These are phyloP conservation scores for Kodamaea anthophila DNA, from an alignment of 1,139 yeast genomes.

Conservation along the genomic window DNA sequence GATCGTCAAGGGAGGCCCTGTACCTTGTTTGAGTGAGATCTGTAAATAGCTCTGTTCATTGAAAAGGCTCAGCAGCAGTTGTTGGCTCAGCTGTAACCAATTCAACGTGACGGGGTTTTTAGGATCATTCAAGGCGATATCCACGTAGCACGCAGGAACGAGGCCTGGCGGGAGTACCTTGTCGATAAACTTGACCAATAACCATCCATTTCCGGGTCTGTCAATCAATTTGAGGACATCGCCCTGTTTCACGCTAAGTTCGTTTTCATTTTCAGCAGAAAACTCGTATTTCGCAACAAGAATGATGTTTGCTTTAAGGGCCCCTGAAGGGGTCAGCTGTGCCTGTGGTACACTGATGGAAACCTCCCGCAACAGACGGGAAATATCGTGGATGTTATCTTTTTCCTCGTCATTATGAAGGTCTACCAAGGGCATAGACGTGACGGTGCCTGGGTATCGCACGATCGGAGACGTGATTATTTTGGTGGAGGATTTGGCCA, in stretches of 20 bases:
- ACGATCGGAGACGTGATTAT: conserved; percentile 7
- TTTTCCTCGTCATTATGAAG: not conserved
- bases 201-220: conserved; percentile 38
- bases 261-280: conserved; percentile 27
- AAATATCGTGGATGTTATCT: too few relatives aligned
- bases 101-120: conserved; percentile 30
- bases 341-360: conserved; percentile 17
- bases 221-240: conserved; percentile 37
- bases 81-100: conserved; percentile 25
- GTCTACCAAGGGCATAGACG: conserved; percentile 1
- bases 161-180: conserved; percentile 31
- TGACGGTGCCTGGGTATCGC: conserved; percentile 5
- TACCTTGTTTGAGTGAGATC: conserved; percentile 16
- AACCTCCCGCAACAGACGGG: conserved; percentile 13
- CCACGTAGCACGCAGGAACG: conserved; percentile 40
- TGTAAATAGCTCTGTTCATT: conserved; percentile 16
- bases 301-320: conserved; percentile 28
- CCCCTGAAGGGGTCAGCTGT: too few relatives aligned
- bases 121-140: conserved; percentile 39
- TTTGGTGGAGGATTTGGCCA: conserved; percentile 8
- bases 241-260: conserved; percentile 33
- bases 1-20: conserved; percentile 21
- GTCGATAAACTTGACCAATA: conserved; percentile 38
- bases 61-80: conserved; percentile 6
- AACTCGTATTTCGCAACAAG: conserved; percentile 35